These are phyloP conservation scores for Besnoitia besnoiti DNA, from an alignment of 169 alveolate genomes.

Conservation along the genomic window DNA sequence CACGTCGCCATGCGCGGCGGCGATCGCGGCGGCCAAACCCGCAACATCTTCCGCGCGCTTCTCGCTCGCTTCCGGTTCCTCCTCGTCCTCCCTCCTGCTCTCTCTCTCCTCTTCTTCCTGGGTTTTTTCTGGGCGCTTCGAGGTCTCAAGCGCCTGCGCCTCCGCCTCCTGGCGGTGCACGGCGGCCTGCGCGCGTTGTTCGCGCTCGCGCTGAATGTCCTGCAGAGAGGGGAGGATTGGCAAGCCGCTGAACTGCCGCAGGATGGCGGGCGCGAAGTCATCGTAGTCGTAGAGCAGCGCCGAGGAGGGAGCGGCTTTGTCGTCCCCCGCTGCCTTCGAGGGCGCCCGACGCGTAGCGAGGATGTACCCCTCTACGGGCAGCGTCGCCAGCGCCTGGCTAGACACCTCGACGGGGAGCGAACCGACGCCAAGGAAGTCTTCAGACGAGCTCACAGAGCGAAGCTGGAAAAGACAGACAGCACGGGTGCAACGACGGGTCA, in stretches of 20 bases:
- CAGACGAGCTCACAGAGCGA: slow-evolving; percentile 17
- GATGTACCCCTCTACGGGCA: slow-evolving; percentile 17
- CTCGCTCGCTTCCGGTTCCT: neutral
- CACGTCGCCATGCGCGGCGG: neutral
- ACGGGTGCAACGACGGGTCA: too few relatives aligned
- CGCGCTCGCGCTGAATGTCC: slow-evolving; percentile 37
- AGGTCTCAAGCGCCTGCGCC: too few relatives aligned
- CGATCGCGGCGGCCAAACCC: slow-evolving; percentile 16
- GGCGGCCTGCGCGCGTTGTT: neutral
- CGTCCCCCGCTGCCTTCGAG: neutral
- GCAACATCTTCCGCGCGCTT: neutral
- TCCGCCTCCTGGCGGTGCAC: neutral
- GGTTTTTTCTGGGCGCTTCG: too few relatives aligned
- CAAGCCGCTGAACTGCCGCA: slow-evolving; percentile 33
- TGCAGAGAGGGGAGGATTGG: slow-evolving; percentile 37
- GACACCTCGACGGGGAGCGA: slow-evolving; percentile 12
- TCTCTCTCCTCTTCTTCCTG: neutral
- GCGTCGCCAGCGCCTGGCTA: neutral
- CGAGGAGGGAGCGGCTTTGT: neutral
- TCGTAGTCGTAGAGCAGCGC: slow-evolving; percentile 30
- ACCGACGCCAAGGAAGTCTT: slow-evolving; percentile 23
- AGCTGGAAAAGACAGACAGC: slow-evolving; percentile 12
- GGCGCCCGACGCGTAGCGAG: slow-evolving; percentile 19
- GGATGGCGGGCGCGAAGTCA: slow-evolving; percentile 55
- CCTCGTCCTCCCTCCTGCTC: slow-evolving; percentile 5